A percentile compares a stretch with the other conserved stretches of the same genome.
phyloP scores from a whole-genome alignment of 768 basidiomycete genomes.

The Suillus plorans region DNA sequence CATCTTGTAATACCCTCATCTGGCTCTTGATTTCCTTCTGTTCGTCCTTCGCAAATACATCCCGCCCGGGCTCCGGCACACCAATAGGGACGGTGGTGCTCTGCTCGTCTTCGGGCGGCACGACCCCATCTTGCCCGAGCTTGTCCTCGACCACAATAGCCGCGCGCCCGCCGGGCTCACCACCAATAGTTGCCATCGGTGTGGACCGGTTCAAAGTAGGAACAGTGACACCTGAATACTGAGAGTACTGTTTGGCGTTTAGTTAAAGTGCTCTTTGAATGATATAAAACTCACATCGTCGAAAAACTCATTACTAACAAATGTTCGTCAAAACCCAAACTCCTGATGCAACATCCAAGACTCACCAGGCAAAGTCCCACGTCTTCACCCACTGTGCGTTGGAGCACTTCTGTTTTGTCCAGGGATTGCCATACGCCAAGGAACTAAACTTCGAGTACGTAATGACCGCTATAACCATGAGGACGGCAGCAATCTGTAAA shows the following conservation, averaged over 20 bases:
- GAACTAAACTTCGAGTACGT: constrained; percentile 80
- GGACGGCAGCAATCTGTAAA: constrained; percentile 75
- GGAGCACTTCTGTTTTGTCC: constrained; percentile 82
- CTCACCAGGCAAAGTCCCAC: constrained; percentile 94
- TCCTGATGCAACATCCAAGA: constrained; percentile 8
- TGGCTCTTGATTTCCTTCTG: constrained; percentile 51
- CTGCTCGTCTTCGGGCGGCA: constrained; percentile 17
- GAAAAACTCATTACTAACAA: constrained; percentile 61
- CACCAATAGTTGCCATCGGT: constrained; percentile 48
- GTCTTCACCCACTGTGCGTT: constrained; percentile 84
- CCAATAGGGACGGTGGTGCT: constrained; percentile 44
- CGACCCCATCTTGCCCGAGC: constrained; percentile 20
- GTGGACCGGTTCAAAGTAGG: constrained; percentile 40
- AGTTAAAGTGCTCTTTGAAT: background rate
- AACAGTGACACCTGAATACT: constrained; percentile 42
- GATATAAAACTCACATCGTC: constrained; percentile 52
- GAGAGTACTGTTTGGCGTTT: constrained; percentile 47
- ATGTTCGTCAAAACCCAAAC: background rate
- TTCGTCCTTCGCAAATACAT: constrained; percentile 63
- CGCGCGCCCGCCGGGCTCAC: constrained; percentile 52
- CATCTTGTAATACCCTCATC: constrained; percentile 11
- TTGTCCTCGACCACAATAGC: constrained; percentile 54
- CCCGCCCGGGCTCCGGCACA: constrained; percentile 69
- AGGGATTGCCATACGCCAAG: constrained; percentile 77
- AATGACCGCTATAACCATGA: constrained; percentile 74